A percentile compares a stretch with the other conserved stretches of the same genome.
phyloP scores from a whole-genome alignment of 2,329 filamentous ascomycete genomes.

The Sporothrix globosa region DNA sequence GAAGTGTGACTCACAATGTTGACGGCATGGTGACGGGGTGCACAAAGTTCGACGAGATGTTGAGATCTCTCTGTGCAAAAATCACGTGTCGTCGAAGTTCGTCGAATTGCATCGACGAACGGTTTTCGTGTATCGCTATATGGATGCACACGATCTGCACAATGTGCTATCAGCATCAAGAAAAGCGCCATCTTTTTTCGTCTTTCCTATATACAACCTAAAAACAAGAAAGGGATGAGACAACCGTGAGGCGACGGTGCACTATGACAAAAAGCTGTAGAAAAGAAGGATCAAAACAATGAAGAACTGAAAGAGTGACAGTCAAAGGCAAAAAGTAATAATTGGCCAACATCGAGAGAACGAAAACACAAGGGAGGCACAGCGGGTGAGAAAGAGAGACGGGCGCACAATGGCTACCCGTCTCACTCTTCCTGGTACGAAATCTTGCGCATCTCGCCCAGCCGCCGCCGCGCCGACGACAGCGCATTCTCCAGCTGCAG shows the following conservation, averaged over 20 bases:
- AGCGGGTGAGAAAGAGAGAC: not conserved
- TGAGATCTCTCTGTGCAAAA: not conserved
- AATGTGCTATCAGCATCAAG: not conserved
- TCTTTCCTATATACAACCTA: slow-evolving; percentile 26
- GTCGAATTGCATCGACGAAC: not conserved
- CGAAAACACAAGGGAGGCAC: not conserved
- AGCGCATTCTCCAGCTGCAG: slow-evolving; percentile 90
- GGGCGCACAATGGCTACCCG: not conserved
- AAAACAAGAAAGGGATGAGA: not conserved
- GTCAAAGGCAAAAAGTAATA: not conserved
- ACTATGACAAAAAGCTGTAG: not conserved
- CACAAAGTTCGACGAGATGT: not conserved
- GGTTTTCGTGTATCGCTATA: not conserved
- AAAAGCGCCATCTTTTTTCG: not conserved
- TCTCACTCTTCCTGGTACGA: slow-evolving; percentile 82
- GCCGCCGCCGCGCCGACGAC: slow-evolving; percentile 72
- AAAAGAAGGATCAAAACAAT: not conserved
- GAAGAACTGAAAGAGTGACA: not conserved
- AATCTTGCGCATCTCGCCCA: slow-evolving; percentile 98
- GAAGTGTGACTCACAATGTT: not conserved
- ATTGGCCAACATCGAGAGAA: not conserved
- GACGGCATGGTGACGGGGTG: not conserved
- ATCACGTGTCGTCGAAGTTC: not conserved
- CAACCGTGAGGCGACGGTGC: not conserved
- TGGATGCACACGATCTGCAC: not conserved